These are phyloP conservation scores for Domatiomyces globalis DNA, from an alignment of 2,329 filamentous ascomycete genomes.

Conservation along the genomic window DNA sequence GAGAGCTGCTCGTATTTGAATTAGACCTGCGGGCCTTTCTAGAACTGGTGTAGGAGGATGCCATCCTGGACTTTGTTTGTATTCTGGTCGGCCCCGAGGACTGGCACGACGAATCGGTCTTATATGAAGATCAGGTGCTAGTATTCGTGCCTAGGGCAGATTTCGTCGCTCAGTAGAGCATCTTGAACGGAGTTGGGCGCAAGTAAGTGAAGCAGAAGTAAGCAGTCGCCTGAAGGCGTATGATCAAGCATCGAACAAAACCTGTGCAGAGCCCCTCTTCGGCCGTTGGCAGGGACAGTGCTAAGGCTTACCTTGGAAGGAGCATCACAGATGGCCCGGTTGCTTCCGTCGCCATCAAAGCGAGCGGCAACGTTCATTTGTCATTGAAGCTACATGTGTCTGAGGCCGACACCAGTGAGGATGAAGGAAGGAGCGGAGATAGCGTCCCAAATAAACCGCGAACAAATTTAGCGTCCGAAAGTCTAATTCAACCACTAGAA, in stretches of 20 bases:
- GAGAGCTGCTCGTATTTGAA: background rate
- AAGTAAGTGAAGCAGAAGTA: background rate
- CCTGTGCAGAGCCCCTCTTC: background rate
- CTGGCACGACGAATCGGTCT: background rate
- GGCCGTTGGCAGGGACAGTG: background rate
- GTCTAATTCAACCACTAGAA: background rate
- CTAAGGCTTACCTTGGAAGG: background rate
- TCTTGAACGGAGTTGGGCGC: background rate
- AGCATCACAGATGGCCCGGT: background rate
- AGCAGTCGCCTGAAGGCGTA: background rate
- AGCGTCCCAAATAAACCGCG: background rate
- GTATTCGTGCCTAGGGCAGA: background rate
- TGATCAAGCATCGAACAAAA: background rate
- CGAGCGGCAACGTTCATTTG: background rate
- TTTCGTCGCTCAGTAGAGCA: background rate
- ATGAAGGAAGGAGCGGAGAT: background rate
- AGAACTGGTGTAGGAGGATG: conserved; percentile 10
- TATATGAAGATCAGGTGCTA: background rate
- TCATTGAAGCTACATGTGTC: background rate
- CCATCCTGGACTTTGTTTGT: background rate
- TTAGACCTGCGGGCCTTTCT: conserved; percentile 7
- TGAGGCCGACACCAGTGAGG: no score
- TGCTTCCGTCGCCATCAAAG: background rate
- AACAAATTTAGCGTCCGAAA: background rate
- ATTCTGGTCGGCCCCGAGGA: background rate